Evolutionary conservation across 208 protist genomes (phyloP).

Genomic region (Crithidia thermophila): DNA sequence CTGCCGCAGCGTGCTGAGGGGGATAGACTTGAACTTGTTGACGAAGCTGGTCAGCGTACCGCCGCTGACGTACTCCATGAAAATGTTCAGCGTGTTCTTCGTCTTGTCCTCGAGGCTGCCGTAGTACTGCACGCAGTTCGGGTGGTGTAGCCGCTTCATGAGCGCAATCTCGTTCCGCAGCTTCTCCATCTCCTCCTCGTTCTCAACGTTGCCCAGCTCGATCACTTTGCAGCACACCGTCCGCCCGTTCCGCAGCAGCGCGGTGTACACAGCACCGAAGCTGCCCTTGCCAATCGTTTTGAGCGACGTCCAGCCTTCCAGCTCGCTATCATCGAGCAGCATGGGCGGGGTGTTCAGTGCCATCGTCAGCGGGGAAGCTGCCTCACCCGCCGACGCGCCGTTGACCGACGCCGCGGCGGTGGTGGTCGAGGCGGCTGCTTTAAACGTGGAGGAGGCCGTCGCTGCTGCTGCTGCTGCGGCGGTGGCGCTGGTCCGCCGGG

Average conservation of each 20-base stretch:
- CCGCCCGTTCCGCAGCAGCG: constrained; percentile 61
- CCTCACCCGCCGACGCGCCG: background rate
- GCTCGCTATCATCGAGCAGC: constrained; percentile 59
- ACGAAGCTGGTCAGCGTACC: constrained; percentile 78
- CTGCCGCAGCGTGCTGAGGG: constrained; percentile 72
- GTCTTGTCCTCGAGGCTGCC: constrained; percentile 78
- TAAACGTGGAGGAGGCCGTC: background rate
- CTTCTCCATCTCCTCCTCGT: constrained; percentile 75
- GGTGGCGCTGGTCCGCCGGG: background rate
- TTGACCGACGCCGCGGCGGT: background rate
- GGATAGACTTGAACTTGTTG: constrained; percentile 80
- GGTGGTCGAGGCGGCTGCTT: background rate
- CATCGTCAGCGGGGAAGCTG: constrained; percentile 16
- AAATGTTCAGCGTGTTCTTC: constrained; percentile 87
- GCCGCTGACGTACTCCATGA: constrained; percentile 93
- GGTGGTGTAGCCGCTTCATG: constrained; percentile 87
- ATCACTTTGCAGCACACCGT: constrained; percentile 90
- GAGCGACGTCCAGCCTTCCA: constrained; percentile 70
- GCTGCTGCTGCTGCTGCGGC: background rate
- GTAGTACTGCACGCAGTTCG: constrained; percentile 93
- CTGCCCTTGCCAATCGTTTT: constrained; percentile 87
- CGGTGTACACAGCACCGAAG: constrained; percentile 87
- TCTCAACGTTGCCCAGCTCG: constrained; percentile 71
- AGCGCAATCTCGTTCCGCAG: constrained; percentile 83
- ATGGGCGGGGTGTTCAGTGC: constrained; percentile 27